These are phyloP conservation scores for Flaveria linearis DNA, from an alignment of 129 eudicot species.

Conservation along the genomic window DNA sequence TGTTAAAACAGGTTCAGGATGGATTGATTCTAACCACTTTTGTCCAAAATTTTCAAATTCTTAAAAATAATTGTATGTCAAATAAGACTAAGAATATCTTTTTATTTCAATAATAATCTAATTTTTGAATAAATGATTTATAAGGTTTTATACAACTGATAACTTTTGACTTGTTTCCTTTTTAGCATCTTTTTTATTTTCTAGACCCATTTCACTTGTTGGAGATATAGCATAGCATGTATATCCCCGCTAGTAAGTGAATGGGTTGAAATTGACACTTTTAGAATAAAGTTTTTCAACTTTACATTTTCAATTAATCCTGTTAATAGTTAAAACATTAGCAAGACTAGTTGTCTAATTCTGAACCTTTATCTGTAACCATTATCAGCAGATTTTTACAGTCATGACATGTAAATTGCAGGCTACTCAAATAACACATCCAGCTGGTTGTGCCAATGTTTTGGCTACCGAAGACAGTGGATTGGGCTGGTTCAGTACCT, in stretches of 20 bases:
- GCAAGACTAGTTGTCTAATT: background rate
- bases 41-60: background rate
- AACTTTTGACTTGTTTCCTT: background rate
- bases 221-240: background rate
- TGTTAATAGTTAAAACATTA: background rate
- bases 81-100: background rate
- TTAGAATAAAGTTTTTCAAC: background rate
- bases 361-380: background rate
- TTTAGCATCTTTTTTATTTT: background rate
- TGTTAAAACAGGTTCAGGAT: background rate
- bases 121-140: background rate
- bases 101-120: slow-evolving; percentile 8
- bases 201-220: background rate
- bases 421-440: slow-evolving; percentile 79
- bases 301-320: background rate
- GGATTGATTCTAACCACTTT: background rate
- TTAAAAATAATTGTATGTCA: background rate
- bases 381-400: slow-evolving; percentile 6
- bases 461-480: slow-evolving; percentile 57
- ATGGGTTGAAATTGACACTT: background rate
- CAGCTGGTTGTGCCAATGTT: slow-evolving; percentile 81
- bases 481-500: slow-evolving; percentile 77
- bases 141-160: background rate
- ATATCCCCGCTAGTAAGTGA: background rate
- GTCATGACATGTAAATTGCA: slow-evolving; percentile 31